These are phyloP conservation scores for Chalaropsis thielavioides DNA, from an alignment of 2,329 filamentous ascomycete species.

Conservation along the genomic window DNA sequence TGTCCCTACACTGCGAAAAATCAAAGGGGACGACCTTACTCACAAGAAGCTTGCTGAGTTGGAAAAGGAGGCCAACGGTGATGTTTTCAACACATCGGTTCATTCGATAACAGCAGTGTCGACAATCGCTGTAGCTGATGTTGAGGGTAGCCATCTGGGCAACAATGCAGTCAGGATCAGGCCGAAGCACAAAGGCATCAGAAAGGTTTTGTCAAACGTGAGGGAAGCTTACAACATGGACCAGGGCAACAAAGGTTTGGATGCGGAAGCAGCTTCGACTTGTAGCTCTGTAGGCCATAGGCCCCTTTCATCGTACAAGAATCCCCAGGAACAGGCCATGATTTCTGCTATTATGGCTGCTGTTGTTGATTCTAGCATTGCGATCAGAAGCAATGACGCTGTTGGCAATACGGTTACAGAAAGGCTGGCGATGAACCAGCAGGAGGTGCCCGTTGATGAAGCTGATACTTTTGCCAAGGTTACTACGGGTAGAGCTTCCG, in stretches of 20 bases:
- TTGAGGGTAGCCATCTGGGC: background rate
- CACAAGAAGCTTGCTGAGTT: constrained; percentile 4
- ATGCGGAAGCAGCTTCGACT: background rate
- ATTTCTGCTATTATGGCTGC: background rate
- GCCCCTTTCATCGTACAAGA: background rate
- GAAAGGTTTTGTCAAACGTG: constrained; percentile 13
- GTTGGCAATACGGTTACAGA: background rate
- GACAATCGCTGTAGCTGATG: constrained; percentile 8
- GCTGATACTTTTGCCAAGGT: background rate
- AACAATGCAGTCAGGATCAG: background rate
- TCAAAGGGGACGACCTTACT: background rate
- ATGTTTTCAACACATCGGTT: constrained; percentile 4
- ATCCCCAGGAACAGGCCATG: background rate
- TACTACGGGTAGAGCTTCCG: background rate
- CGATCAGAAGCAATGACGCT: background rate
- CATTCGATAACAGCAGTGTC: constrained; percentile 6
- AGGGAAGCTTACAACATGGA: background rate
- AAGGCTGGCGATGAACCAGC: background rate
- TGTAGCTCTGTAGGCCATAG: background rate
- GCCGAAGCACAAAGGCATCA: constrained; percentile 7
- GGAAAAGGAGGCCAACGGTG: background rate
- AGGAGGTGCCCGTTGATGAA: background rate
- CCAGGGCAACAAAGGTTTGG: background rate
- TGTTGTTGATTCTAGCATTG: background rate
- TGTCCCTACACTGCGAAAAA: constrained; percentile 5